Percentiles rank a stretch among this genome's conserved stretches.
Evolutionary conservation across 305 asterid genomes (phyloP).

Genomic region (Nicotiana rustica): DNA sequence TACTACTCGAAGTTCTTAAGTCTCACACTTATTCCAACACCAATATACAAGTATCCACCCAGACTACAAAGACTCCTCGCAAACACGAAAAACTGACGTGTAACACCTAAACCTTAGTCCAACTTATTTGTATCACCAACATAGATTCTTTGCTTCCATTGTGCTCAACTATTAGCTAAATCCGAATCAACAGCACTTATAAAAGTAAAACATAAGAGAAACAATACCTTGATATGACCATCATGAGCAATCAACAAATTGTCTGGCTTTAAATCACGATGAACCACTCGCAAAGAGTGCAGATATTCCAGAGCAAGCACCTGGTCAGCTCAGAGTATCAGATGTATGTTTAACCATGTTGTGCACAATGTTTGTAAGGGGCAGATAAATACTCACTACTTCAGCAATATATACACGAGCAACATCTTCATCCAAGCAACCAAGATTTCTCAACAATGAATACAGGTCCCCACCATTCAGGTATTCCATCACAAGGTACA

Average conservation of each 20-base stretch:
- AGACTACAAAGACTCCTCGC: background rate
- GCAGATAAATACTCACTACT: slow-evolving; percentile 72
- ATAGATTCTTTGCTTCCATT: background rate
- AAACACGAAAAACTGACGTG: background rate
- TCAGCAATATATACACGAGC: slow-evolving; percentile 98
- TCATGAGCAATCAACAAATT: slow-evolving; percentile 98
- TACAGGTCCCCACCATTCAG: slow-evolving; percentile 99
- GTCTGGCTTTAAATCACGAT: slow-evolving; percentile 99
- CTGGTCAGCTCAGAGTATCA: slow-evolving; percentile 56
- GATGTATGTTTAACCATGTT: slow-evolving; percentile 38
- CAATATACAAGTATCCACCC: slow-evolving; percentile 13
- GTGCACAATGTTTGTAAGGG: slow-evolving; percentile 28
- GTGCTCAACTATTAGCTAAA: background rate
- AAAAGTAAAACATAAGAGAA: slow-evolving; percentile 34
- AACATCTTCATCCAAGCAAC: slow-evolving; percentile 99
- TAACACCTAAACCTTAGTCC: too few relatives aligned
- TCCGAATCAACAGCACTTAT: background rate
- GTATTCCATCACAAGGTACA: slow-evolving; percentile 99
- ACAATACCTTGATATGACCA: slow-evolving; percentile 93
- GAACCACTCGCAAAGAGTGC: slow-evolving; percentile 96
- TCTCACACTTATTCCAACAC: background rate
- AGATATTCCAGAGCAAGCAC: slow-evolving; percentile 99
- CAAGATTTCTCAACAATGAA: slow-evolving; percentile 93
- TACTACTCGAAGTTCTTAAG: background rate
- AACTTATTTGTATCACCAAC: background rate